Base-by-base conservation (phyloP, 1,139 yeast genomes). In the Nematodospora anomalae region DNA sequence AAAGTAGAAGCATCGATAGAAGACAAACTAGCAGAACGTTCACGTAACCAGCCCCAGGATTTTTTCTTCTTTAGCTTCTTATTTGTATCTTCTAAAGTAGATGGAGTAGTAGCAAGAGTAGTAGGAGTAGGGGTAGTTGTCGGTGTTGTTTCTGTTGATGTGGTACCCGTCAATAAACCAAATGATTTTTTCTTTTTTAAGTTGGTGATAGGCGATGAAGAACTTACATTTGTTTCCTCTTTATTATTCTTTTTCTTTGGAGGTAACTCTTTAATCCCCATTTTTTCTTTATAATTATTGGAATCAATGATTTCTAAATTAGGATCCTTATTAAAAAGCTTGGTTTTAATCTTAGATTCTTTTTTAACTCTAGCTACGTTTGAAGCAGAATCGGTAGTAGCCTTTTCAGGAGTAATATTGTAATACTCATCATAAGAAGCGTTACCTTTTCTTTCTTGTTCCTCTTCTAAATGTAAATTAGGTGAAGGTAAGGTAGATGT, bases 21-120 rank as follows among this genome's bases (percentile, higher is more conserved):
- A 8, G 64, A 56, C n/a, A 57, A 45, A 47, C 66, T 63, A 2
- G 53, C 49, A 1, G 67, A 57, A 38, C 68, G 56, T 22, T 65
- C 72, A 38, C 63, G 63, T 32, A 65, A 47, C 73, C 72, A 67
- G 10, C 60, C 58, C 73, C 71, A 66, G 6, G 67, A 62, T 44
- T 61, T 62, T 50, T 66, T 66, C 55, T 62, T 64, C 44, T 58
- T 60, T 39, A 59, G 46, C 29, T 50, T 52, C 42, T 58, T 60
- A 15, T 49, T 50, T 16, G 22, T 11, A 16, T 14, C 14, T 16
- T 18, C 21, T 6, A 18, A 8, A 18, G 21, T 18, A 15, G 28
- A 12, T n/a, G n/a, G n/a, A 26, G n/a, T 11, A 12, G 28, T 12
- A 28, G 6, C 16, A 8, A 12, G 8, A n/a, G n/a, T n/a, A n/a